Conservation (phyloP, 2,329 filamentous ascomycete species). For the Trichophyton mentagrophytes region DNA sequence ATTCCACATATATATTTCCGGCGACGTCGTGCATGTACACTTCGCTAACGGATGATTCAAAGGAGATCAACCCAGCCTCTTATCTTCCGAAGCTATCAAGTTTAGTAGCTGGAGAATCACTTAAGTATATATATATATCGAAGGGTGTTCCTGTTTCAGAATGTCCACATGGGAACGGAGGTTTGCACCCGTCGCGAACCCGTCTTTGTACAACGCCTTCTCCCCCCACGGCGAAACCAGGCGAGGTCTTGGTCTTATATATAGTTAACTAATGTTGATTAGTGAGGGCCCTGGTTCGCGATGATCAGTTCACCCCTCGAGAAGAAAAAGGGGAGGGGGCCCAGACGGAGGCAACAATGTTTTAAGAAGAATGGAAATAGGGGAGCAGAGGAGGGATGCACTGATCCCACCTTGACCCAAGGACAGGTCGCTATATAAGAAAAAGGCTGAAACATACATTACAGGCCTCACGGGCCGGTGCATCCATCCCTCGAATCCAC, state of each 20-base stretch:
- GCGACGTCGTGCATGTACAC: background rate
- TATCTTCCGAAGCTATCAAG: background rate
- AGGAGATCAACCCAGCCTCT: background rate
- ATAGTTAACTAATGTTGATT: background rate
- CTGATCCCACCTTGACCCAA: background rate
- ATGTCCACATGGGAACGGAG: background rate
- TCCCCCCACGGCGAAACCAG: background rate
- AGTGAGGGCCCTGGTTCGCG: background rate
- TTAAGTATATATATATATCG: background rate
- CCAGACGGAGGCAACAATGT: background rate
- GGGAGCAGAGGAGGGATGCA: background rate
- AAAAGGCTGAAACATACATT: slow-evolving; percentile 2
- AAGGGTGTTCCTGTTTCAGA: background rate
- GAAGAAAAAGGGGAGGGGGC: background rate
- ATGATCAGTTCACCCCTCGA: background rate
- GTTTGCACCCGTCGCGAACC: background rate
- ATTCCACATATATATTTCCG: background rate
- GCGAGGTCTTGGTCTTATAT: slow-evolving; percentile 1
- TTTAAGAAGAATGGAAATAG: background rate
- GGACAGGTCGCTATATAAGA: background rate
- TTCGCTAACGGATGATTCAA: background rate
- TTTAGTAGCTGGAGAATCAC: background rate
- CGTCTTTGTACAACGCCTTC: background rate
- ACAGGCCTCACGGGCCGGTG: background rate
- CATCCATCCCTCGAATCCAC: background rate